These are phyloP conservation scores for Brasenia schreberi DNA, from an alignment of 164 flowering plant genomes.

Conservation along the genomic window DNA sequence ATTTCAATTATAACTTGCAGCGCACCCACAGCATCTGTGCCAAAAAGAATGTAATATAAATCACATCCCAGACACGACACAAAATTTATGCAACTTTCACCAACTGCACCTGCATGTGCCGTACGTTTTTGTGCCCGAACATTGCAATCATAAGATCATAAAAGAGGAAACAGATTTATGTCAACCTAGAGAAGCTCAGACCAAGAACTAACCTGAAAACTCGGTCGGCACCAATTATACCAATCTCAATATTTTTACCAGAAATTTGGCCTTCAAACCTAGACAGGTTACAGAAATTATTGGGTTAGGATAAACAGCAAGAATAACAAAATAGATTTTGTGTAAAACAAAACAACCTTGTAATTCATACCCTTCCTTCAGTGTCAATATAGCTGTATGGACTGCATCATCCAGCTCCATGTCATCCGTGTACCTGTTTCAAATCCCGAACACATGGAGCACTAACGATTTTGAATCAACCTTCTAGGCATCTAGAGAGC, in stretches of 20 bases:
- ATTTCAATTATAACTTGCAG: no score
- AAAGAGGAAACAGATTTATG: not conserved
- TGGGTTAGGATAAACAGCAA: not conserved
- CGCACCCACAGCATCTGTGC: no score
- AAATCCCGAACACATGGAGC: no score
- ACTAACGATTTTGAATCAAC: no score
- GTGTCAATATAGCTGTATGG: conserved; percentile 92
- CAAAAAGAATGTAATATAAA: no score
- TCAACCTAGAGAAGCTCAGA: not conserved
- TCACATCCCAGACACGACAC: no score
- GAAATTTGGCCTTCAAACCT: conserved; percentile 99
- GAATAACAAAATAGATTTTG: not conserved
- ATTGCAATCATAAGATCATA: not conserved
- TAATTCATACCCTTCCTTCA: conserved; percentile 80
- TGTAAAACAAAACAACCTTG: not conserved
- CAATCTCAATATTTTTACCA: conserved; percentile 90
- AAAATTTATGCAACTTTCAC: not conserved
- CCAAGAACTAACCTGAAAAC: conserved; percentile 49
- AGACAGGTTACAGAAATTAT: conserved; percentile 5
- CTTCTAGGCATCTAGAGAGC: not conserved
- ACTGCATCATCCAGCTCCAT: conserved; percentile 99
- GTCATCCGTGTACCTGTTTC: conserved; percentile 77
- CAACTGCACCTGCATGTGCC: not conserved
- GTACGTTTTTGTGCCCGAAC: not conserved
- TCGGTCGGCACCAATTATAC: conserved; percentile 68